Conservation (phyloP, 768 basidiomycete genomes). For the Lentinula guzmanii region DNA sequence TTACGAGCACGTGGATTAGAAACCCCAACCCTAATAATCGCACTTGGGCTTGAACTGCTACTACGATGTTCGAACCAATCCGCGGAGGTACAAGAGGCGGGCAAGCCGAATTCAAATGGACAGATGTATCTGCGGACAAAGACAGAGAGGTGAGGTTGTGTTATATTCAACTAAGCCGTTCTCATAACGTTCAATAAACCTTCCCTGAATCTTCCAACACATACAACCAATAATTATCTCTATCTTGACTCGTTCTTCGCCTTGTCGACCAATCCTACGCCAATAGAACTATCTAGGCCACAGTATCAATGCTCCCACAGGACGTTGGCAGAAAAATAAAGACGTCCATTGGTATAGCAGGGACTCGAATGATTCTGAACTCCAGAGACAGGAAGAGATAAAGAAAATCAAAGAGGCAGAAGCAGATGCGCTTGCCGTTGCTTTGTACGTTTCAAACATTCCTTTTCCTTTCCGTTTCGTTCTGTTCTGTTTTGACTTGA, state of each 20-base stretch:
- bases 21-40: not conserved
- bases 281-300: conserved; percentile 89
- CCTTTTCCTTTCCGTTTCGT: not conserved
- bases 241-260: not conserved
- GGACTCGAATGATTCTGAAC: conserved; percentile 37
- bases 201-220: too few species aligned
- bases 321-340: conserved; percentile 97
- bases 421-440: conserved; percentile 79
- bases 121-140: conserved; percentile 87
- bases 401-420: conserved; percentile 80
- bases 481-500: not conserved
- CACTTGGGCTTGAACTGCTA: not conserved
- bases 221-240: too few species aligned
- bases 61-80: conserved; percentile 73
- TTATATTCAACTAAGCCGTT: too few species aligned
- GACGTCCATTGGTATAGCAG: conserved; percentile 95
- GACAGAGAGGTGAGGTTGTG: conserved; percentile 68
- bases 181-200: too few species aligned
- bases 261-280: not conserved
- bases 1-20: not conserved
- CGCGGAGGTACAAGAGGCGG: conserved; percentile 90
- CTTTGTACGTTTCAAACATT: conserved; percentile 46
- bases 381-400: conserved; percentile 67
- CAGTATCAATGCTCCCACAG: conserved; percentile 91
- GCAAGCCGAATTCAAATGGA: conserved; percentile 88